These are phyloP conservation scores for Capsicum pubescens DNA, from an alignment of 257 asterid genomes.

Conservation along the genomic window DNA sequence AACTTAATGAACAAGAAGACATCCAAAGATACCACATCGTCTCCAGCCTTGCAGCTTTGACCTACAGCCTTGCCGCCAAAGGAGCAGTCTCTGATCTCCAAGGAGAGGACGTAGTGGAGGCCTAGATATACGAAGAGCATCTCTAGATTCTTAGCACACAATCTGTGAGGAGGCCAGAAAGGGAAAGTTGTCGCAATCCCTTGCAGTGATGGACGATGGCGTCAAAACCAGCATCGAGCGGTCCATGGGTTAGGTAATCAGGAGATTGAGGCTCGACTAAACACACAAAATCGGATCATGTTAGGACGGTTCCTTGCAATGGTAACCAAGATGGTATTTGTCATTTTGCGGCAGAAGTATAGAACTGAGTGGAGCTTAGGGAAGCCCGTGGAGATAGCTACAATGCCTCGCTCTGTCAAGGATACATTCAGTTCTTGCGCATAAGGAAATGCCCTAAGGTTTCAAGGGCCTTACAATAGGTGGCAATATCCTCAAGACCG, in stretches of 20 bases:
- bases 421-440: background rate
- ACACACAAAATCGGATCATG: background rate
- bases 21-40: too few species aligned
- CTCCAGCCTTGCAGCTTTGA: too few species aligned
- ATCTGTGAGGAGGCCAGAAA: background rate
- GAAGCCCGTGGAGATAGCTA: background rate
- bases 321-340: background rate
- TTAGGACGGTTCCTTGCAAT: background rate
- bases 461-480: background rate
- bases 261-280: background rate
- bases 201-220: background rate
- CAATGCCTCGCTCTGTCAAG: background rate
- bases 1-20: too few species aligned
- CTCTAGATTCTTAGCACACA: too few species aligned
- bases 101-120: too few species aligned
- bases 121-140: too few species aligned
- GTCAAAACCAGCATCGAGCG: background rate
- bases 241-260: background rate
- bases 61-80: too few species aligned
- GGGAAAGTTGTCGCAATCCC: too few species aligned
- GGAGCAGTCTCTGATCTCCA: too few species aligned
- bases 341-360: background rate
- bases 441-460: background rate
- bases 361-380: background rate
- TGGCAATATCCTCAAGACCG: constrained; percentile 29